Conservation (phyloP, 805 yeast species). For the Phaffomyces opuntiae region DNA sequence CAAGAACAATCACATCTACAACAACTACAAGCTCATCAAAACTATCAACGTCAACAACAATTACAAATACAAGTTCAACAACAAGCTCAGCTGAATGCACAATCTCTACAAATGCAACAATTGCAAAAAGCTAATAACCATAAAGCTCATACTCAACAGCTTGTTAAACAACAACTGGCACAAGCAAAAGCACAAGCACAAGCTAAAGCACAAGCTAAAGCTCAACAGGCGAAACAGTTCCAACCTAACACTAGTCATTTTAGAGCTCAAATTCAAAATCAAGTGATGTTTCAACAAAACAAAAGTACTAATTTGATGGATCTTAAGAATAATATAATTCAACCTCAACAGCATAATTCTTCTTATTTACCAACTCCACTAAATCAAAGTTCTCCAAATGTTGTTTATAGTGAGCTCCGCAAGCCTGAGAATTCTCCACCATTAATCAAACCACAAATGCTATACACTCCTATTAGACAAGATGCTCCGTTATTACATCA, state of each 20-base stretch:
- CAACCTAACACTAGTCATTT: slow-evolving; percentile 9
- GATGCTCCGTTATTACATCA: not conserved
- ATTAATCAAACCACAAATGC: not conserved
- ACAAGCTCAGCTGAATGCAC: slow-evolving; percentile 2
- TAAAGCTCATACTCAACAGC: not conserved
- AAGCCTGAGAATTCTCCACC: not conserved
- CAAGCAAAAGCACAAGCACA: not conserved
- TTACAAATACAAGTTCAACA: not conserved
- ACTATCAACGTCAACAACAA: not conserved
- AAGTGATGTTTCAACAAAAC: slow-evolving; percentile 11
- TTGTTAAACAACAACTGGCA: slow-evolving; percentile 1
- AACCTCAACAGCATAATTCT: slow-evolving; percentile 5
- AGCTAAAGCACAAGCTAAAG: slow-evolving; percentile 4
- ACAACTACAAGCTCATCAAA: slow-evolving; percentile 1
- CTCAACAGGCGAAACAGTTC: slow-evolving; percentile 4
- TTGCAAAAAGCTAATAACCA: not conserved
- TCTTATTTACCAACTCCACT: not conserved
- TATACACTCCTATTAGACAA: not conserved
- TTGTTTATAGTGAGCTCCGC: not conserved
- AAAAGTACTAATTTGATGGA: too few species aligned
- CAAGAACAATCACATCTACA: not conserved
- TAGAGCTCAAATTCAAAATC: slow-evolving; percentile 15
- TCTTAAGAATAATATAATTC: not conserved
- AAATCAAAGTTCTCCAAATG: not conserved
- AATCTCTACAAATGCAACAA: slow-evolving; percentile 3